Base-by-base conservation (phyloP, 164 flowering plant genomes). In the Hamamelis virginiana region DNA sequence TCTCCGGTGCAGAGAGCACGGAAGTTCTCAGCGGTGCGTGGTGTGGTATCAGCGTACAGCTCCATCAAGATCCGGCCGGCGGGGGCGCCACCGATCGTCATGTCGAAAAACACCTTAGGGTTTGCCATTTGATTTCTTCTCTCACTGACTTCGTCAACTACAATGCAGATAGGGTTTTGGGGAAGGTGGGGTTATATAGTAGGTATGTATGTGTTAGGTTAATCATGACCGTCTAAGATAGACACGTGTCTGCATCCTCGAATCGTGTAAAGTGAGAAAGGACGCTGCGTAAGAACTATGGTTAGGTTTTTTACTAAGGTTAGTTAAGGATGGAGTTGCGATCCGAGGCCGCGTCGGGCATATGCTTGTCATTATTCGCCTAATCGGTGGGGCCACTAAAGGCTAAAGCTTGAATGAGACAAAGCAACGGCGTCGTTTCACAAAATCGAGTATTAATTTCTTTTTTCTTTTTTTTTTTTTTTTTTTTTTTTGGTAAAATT, bases 1-100 rank as follows among this genome's bases (percentile, higher is more conserved):
- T 88, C 94, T 21, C 95, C 93, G n/a, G 94, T 89, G 88, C 91
- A 91, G 69, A 89, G 91, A 0, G 94, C 92, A 3, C 92, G 84
- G 88, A 89, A 91, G 78, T 87, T 89, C 83, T 89, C 94, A 10
- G 88, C 90, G 26, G 97, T 89, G 22, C 78, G 75, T 0, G 93
- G 94, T 0, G 73, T 70, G 0, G 62, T 66, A 69, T 91, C 93
- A 6, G 88, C 87, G 80, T 10, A 91, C 41, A 91, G 92, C 81
- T 91, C 96, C 87, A 91, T 91, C 43, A 91, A 83, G 80, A 91
- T 81, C 43, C 92, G 75, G 14, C 94, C 94, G 52, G 81, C 84
- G 0, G 91, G 86, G 0, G 50, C 15, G 3, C 89, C 94, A 53
- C 88, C 91, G 83, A 89, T 60, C 8, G 83, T 15, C 85, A 91